Percentiles rank a stretch among this genome's conserved stretches.
Conservation (phyloP, 2,329 filamentous ascomycete species). For the Akanthomyces uredinophilus region DNA sequence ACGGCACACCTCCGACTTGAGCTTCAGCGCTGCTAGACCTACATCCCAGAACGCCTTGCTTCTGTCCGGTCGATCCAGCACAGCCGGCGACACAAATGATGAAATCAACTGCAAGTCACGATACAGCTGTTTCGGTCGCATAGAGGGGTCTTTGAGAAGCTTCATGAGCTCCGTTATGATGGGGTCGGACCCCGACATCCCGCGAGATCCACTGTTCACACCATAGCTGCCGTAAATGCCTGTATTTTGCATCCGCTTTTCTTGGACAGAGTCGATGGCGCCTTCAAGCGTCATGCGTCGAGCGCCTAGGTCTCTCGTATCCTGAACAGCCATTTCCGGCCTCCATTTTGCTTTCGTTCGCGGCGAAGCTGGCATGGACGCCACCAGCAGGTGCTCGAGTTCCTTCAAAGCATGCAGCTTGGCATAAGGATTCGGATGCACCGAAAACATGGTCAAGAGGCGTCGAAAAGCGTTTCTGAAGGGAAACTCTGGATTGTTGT, state of each 20-base stretch:
- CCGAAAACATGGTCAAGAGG: slow-evolving; percentile 79
- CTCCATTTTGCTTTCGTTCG: slow-evolving; percentile 30
- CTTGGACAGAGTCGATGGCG: slow-evolving; percentile 64
- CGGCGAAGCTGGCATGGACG: slow-evolving; percentile 50
- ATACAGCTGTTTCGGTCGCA: slow-evolving; percentile 76
- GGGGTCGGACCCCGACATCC: slow-evolving; percentile 38
- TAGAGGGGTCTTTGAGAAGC: slow-evolving; percentile 60
- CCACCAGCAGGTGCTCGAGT: slow-evolving; percentile 74
- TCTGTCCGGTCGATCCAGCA: slow-evolving; percentile 57
- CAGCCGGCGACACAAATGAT: slow-evolving; percentile 55
- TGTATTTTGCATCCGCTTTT: slow-evolving; percentile 53
- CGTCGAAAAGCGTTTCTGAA: slow-evolving; percentile 76
- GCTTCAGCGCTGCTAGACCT: slow-evolving; percentile 76
- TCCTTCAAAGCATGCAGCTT: slow-evolving; percentile 83
- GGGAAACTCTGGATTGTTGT: slow-evolving; percentile 55
- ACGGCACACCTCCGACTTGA: slow-evolving; percentile 82
- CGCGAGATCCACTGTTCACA: neutral
- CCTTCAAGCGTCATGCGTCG: slow-evolving; percentile 54
- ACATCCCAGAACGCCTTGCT: slow-evolving; percentile 87
- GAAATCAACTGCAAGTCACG: slow-evolving; percentile 74
- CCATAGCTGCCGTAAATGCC: neutral
- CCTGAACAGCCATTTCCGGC: slow-evolving; percentile 6
- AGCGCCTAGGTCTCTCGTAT: slow-evolving; percentile 29
- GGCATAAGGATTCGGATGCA: slow-evolving; percentile 78
- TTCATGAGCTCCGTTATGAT: slow-evolving; percentile 63